These are phyloP conservation scores for Teratosphaeria nubilosa DNA, from an alignment of 2,329 filamentous ascomycete genomes.

Conservation along the genomic window DNA sequence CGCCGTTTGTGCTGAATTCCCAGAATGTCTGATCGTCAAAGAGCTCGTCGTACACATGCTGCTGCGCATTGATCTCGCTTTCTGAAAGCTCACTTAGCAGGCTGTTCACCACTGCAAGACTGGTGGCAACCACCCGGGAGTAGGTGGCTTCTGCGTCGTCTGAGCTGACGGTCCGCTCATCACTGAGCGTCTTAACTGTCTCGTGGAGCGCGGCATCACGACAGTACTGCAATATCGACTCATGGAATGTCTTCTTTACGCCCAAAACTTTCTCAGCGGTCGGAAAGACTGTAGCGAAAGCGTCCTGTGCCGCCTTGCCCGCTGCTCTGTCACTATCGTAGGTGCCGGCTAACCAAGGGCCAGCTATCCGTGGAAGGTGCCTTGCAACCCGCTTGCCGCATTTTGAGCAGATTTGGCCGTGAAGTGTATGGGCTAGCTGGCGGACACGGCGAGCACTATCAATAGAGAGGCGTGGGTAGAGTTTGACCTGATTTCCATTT, in stretches of 20 bases:
- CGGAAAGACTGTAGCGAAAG: slow-evolving; percentile 63
- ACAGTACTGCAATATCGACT: slow-evolving; percentile 71
- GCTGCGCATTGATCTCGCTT: slow-evolving; percentile 50
- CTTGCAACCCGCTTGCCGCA: slow-evolving; percentile 74
- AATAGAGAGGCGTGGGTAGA: slow-evolving; percentile 83
- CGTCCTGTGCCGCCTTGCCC: slow-evolving; percentile 64
- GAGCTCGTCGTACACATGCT: slow-evolving; percentile 54
- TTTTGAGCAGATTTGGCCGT: slow-evolving; percentile 49
- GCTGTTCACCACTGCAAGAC: slow-evolving; percentile 44
- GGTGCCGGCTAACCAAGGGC: slow-evolving; percentile 81
- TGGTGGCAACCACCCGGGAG: slow-evolving; percentile 60
- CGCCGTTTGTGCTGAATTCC: slow-evolving; percentile 47
- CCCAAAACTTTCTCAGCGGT: slow-evolving; percentile 67
- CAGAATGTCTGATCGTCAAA: slow-evolving; percentile 54
- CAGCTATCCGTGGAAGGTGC: slow-evolving; percentile 65
- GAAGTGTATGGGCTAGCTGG: slow-evolving; percentile 70
- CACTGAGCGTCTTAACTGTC: slow-evolving; percentile 71
- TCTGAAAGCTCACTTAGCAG: slow-evolving; percentile 36
- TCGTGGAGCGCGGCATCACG: slow-evolving; percentile 67
- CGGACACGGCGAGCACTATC: slow-evolving; percentile 81
- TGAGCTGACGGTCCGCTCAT: slow-evolving; percentile 70
- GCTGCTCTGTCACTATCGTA: slow-evolving; percentile 78
- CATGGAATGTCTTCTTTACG: slow-evolving; percentile 75
- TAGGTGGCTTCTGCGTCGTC: slow-evolving; percentile 86
- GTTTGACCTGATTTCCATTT: slow-evolving; percentile 51